Base-by-base conservation (phyloP, 805 yeast species). In the Wickerhamiella parazyma region DNA sequence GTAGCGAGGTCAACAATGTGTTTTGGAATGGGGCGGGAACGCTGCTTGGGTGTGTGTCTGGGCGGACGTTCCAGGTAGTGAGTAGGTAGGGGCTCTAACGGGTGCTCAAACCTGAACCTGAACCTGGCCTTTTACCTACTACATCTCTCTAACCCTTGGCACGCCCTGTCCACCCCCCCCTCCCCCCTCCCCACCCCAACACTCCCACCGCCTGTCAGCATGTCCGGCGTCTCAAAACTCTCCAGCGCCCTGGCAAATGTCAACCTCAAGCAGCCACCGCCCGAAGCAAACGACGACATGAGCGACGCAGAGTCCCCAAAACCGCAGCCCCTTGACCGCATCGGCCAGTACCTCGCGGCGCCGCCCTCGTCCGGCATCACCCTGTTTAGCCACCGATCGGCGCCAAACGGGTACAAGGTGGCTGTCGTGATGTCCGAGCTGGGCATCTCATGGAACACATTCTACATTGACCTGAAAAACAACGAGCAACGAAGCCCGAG, bases 321-420 rank as follows among this genome's bases (percentile, higher is more conserved):
- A 14, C 37, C 20, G 18, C 39, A 26, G n/a, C 48, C 51, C 3
- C 29, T 44, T 14, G 62, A 60, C 44, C 48, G 93, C 49, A 73
- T 85, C 42, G 70, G 80, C 22, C 69, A 72, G 49, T 85, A 83
- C 59, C 80, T 84, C 57, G 75, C 72, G 50, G 77, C 78, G 55
- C 80, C 78, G 51, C 94, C 95, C 9, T 62, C 71, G 16, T 80
- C 78, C 50, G 96, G 96, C 1, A 83, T 73, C 60, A 84, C 95
- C 1, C 67, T 87, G 38, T 85, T 74, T 50, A 82, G 73, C 55
- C 94, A 63, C 76, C 79, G 93, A 52, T 79, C 89, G 3, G 95
- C 95, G 1, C 96, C 96, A 21, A 87, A 87, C 62, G 96, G 96
- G 1, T 87, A 84, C 69, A 89, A 91, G 63, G 94, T 89, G 12